Evolutionary conservation across 345 rosid genomes (phyloP), one percentile per base, ranked within the genome.

Genomic region (Ailanthus altissimus): DNA sequence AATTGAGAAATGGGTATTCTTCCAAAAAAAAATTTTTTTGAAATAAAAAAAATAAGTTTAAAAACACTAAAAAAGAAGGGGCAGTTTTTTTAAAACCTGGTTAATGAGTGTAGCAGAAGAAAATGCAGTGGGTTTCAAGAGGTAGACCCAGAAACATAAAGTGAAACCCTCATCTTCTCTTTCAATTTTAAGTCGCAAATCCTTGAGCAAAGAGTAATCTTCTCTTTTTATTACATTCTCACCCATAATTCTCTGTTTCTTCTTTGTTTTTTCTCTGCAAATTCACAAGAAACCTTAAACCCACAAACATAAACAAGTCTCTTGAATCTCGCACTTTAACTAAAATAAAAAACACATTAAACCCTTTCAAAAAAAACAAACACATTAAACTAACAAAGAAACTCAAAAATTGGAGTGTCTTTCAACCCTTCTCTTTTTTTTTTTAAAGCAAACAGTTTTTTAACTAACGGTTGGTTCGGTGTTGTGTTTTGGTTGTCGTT

Each of bases 131-230:
- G 87, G 79, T 78, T 84, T 78, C 75, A 88, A 79, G 75, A 93
- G 89, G 79, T 85, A 93, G 82, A 87, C 81, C 97, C 94, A 93
- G 75, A 86, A 91, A 77, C 89, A 88, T 54, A 93, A 82, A 68
- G 72, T 81, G 79, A 90, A 86, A 73, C 83, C 72, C 72, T 76
- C 82, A 58, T 77, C 87, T 45, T 80, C 81, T 59, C 78, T 83
- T 75, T 85, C 89, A 58, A 86, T 74, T 73, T 85, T 87, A 59
- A 84, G 75, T 50, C 78, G 77, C 26, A 88, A 85, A 82, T 86
- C 85, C 81, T 88, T 85, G 14, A 92, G 84, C 70, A 84, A 75
- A 73, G 72, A 67, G 87, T 89, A 91, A 63, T 79, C 82, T 38
- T 78, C 74, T 8, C 73, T 78, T 53, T 78, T 82, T 16, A 84